Base-by-base conservation (phyloP, 83 land plant genomes). In the Diphasiastrum complanatum region DNA sequence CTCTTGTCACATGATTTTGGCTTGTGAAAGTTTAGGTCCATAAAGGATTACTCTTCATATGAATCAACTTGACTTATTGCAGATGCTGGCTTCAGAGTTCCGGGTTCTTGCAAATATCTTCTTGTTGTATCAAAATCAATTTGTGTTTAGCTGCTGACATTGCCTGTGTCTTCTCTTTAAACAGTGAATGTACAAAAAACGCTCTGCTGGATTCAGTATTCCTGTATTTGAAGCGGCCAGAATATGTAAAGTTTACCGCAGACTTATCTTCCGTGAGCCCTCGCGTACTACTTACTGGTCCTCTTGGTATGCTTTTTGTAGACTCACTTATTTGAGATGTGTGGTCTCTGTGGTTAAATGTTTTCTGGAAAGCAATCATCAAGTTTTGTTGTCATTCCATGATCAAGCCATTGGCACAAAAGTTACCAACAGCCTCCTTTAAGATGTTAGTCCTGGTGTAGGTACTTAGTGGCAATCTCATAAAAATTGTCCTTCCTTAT, bases 111-210 rank as follows among this genome's bases (percentile, higher is more conserved):
- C n/a, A n/a, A n/a, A n/a, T n/a, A n/a, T n/a, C n/a, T n/a, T n/a
- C n/a, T n/a, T n/a, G n/a, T n/a, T n/a, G n/a, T n/a, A n/a, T n/a
- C n/a, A n/a, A n/a, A n/a, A n/a, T n/a, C n/a, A n/a, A n/a, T n/a
- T n/a, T n/a, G n/a, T n/a, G n/a, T n/a, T n/a, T n/a, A n/a, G n/a
- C n/a, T n/a, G n/a, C n/a, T n/a, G n/a, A n/a, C n/a, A n/a, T n/a
- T n/a, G 6, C 12, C 12, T 34, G 24, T n/a, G 4, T 22, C 25
- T 26, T 1, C 50, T 51, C 6, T 36, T 36, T 41, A 10, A 29
- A 18, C 85, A 89, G 96, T 81, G 96, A 89, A 29, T 76, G 69
- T 43, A 89, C 96, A 47, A 85, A 80, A 55, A 80, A 73, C 50
- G 74, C 78, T 23, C 58, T 89, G 53, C 60, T 89, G 67, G 60